Evolutionary conservation across 176 grass and related monocot genomes (phyloP), one percentile per base, ranked within the genome.

Genomic region (Saccharum spontaneum): DNA sequence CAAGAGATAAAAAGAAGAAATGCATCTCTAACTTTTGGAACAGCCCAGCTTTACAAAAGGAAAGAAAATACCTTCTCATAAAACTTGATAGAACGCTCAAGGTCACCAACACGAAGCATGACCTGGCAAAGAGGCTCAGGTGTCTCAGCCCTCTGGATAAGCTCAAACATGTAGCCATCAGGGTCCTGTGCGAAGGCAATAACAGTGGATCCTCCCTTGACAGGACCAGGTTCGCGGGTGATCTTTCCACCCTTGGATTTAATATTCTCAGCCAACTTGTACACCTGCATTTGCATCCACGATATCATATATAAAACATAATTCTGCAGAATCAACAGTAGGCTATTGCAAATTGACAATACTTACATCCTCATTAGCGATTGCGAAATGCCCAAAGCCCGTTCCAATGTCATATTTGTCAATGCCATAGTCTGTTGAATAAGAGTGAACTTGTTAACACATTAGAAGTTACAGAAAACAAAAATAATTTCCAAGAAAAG

Each of bases 331-430:
- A 26, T 69, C 18, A 14, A 75, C 15, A 26, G 17, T 84, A 73
- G 70, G 31, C 20, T 37, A 28, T 78, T 64, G 61, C 57, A 87
- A 2, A 69, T 20, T 41, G 54, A 81, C 15, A 65, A 83, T 79
- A 87, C 88, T 11, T 82, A 94, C 97, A 89, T 98, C 93, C 84
- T 96, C 86, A 38, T 87, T 90, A 67, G 97, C 93, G 75, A 98
- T 98, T 72, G 97, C 97, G 37, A 98, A 98, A 88, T 98, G 97
- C 59, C 97, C 97, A 87, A 98, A 98, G 71, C 97, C 97, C 3
- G 62, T 92, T 85, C 97, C 97, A 57, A 98, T 95, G 57, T 98
- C 97, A 77, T 98, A 98, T 71, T 98, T 98, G 73, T 98, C 88
- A 24, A 98, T 86, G 34, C 97, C 93, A 86, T 98, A 94, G 82